These are phyloP conservation scores for Fusarium keratoplasticum DNA, from an alignment of 2,329 filamentous ascomycete genomes.

Conservation along the genomic window DNA sequence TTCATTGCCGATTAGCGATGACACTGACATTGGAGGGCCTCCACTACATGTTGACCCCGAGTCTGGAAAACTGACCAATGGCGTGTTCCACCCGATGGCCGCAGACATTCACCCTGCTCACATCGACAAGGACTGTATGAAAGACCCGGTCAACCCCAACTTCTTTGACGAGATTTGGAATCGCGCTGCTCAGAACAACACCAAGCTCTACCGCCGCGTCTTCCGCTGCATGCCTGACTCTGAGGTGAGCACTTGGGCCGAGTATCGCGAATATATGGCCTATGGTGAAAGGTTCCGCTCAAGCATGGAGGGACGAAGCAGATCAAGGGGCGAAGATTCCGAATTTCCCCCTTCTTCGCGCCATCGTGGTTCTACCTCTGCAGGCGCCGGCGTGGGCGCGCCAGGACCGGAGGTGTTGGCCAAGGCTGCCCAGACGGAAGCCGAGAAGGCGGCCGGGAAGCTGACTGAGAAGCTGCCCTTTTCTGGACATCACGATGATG, in stretches of 20 bases:
- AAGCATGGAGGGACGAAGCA: constrained; percentile 64
- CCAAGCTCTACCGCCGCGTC: constrained; percentile 90
- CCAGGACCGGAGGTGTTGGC: constrained; percentile 55
- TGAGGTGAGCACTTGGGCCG: constrained; percentile 91
- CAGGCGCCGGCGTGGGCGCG: constrained; percentile 56
- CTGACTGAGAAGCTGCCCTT: constrained; percentile 40
- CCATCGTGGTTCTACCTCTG: constrained; percentile 47
- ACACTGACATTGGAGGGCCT: constrained; percentile 85
- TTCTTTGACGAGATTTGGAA: constrained; percentile 94
- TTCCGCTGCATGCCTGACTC: constrained; percentile 98
- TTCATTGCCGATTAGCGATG: constrained; percentile 75
- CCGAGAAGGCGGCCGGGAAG: constrained; percentile 51
- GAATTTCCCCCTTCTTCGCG: constrained; percentile 55
- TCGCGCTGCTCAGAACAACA: constrained; percentile 91
- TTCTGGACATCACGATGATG: constrained; percentile 37
- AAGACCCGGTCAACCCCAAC: constrained; percentile 81
- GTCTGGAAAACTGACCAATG: constrained; percentile 59
- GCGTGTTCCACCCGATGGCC: constrained; percentile 63
- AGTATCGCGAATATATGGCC: constrained; percentile 85
- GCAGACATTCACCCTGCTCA: constrained; percentile 79
- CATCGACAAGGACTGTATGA: constrained; percentile 93
- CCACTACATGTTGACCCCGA: constrained; percentile 65
- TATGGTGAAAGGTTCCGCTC: constrained; percentile 84
- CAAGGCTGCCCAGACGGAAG: constrained; percentile 48
- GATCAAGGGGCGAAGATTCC: constrained; percentile 63